Conservation (phyloP, 306 rosid genomes). For the Pachyrhizus erosus region DNA sequence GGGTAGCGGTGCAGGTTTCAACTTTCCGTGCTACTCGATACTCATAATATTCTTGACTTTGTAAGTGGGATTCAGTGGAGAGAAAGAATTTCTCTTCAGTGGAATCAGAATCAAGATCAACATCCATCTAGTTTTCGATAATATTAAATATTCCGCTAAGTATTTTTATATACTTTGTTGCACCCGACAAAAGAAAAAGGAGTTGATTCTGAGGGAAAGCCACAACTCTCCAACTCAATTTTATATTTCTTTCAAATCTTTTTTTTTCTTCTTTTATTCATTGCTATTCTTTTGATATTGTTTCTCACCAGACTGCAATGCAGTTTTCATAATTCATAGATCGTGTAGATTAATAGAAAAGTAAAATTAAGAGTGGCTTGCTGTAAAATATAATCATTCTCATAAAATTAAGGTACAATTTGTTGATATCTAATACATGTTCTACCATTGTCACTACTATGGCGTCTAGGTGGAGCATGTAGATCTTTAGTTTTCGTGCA, state of each 20-base stretch:
- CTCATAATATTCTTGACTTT: not conserved
- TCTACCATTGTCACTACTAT: too few relatives aligned
- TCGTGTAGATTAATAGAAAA: too few relatives aligned
- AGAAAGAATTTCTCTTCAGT: not conserved
- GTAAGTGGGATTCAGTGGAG: not conserved
- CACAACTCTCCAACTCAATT: not conserved
- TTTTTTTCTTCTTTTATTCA: not conserved
- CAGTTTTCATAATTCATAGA: too few relatives aligned
- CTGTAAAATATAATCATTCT: too few relatives aligned
- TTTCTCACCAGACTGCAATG: too few relatives aligned
- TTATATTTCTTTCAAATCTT: not conserved
- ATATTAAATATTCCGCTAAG: not conserved
- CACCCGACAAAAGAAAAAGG: not conserved
- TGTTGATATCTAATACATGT: too few relatives aligned
- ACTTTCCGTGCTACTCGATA: not conserved
- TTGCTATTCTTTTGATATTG: too few relatives aligned
- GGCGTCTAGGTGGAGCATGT: too few relatives aligned
- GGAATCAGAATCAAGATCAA: slow-evolving; percentile 21
- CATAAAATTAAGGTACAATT: too few relatives aligned
- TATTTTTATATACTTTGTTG: not conserved
- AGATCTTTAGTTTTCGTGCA: too few relatives aligned
- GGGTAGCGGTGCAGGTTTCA: slow-evolving; percentile 13
- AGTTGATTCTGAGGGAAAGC: not conserved
- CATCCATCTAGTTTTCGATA: not conserved
- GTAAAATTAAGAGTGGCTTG: too few relatives aligned